Evolutionary conservation across 371 early-diverging fungal genomes (phyloP), one percentile per base, ranked within the genome.

Genomic region (Entomophthora muscae): DNA sequence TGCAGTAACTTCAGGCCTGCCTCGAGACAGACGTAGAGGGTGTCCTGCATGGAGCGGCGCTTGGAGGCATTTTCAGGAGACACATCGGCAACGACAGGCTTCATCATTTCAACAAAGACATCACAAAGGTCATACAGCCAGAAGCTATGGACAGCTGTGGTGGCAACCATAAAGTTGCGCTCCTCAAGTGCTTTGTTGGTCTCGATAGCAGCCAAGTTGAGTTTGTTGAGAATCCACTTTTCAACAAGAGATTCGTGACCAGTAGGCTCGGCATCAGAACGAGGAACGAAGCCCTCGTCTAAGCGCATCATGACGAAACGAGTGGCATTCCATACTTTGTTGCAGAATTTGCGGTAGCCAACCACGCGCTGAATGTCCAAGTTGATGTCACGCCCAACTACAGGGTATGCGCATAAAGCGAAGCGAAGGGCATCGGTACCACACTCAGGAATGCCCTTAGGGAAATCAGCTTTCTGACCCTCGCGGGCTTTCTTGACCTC

Each of bases 341-440:
- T 99, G 78, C 98, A 98, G 84, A 98, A 97, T 78, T 95, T 94
- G 75, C 98, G 86, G 78, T 98, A 98, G 53, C 99, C 98, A 67
- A 93, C 95, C 23, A 99, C 95, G 71, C 96, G 91, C 64, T 85
- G 66, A 61, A 99, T 91, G 77, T 98, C 94, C 66, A 99, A 74
- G 74, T 98, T 98, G 70, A 99, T 91, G 71, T 97, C 96, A 66
- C 91, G 88, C 42, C 93, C 91, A 54, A 76, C 83, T 5, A 91
- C 84, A 7, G 92, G 88, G 78, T 95, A 98, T 21, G 91, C 84
- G 63, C 95, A 86, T 58, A 99, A 81, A 10, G 96, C 83, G 73
- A 99, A 99, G 63, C 99, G 89, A 63, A 99, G 83, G 7, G 99
- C 99, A 78, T 99, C 99, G 5, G 98, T 90, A 63, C 99, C 99